Evolutionary conservation across 2,329 filamentous ascomycete species (phyloP), one percentile per base, ranked within the genome.

Genomic region (Helotiales sp.): DNA sequence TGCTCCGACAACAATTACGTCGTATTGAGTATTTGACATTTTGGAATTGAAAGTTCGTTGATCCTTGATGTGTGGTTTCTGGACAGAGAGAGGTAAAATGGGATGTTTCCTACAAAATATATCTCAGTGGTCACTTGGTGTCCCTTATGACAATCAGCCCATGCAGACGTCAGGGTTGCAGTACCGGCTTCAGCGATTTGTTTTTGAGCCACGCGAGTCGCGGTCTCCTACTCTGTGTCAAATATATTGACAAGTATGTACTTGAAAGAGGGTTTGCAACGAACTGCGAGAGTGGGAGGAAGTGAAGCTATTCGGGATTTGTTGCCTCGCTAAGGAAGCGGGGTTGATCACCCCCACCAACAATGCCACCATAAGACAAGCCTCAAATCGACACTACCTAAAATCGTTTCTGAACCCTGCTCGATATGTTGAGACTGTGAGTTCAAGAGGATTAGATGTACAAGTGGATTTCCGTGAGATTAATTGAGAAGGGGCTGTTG

Each of bases 1-100:
- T 32, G 67, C 67, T 17, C 67, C 67, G 32, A 67, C 61, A 11
- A 67, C 57, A 45, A 64, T 64, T 13, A 66, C 67, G 50, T 69
- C 67, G 47, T 63, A 60, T 24, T 49, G 13, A 20, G 37, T 40
- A 43, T 65, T 55, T 32, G 52, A 17, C 63, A 65, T 65, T 7
- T 61, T 64, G 61, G 6, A 10, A 8, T 45, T 13, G 11, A 43
- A 11, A 11, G 20, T 3, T 13, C 1, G 24, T 45, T 30, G 22
- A 40, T 45, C 8, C 30, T 7, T 17, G 22, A 26, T 24, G 22
- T 24, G 59, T 13, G 55, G 11, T 61, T 8, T 30, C 13, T 20
- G 32, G 6, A 22, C 20, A 30, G 26, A 32, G 1, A 11, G n/a
- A 34, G 15, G 30, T 24, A 32, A 15, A 61, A 17, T 49, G 20